Percentiles rank a stretch among this genome's conserved stretches.
Conservation (phyloP, 805 yeast genomes). For the Teunomyces gatunensis region DNA sequence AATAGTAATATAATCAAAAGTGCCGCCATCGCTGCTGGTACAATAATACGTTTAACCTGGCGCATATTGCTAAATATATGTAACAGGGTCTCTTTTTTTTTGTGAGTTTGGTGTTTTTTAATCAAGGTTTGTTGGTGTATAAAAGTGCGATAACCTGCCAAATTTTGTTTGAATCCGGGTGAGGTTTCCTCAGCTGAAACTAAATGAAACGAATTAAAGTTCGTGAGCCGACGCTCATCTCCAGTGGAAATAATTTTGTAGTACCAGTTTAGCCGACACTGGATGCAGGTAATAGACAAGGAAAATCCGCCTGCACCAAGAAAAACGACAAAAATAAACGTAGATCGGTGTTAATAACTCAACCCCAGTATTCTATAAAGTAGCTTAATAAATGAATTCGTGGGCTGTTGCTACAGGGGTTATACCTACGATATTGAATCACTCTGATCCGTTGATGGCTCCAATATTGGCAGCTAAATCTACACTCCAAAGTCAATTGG, state of each 20-base stretch:
- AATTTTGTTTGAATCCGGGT: background rate
- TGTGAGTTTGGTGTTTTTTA: background rate
- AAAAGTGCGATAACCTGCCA: background rate
- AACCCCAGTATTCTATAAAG: background rate
- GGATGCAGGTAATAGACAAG: background rate
- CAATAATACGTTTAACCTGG: constrained; percentile 2
- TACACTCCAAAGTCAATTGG: constrained; percentile 12
- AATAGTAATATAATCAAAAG: constrained; percentile 1
- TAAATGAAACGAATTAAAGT: background rate
- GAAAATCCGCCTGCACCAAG: background rate
- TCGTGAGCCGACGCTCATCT: background rate
- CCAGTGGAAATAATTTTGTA: background rate
- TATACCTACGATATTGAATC: constrained; percentile 10
- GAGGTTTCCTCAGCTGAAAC: background rate
- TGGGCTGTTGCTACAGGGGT: constrained; percentile 1
- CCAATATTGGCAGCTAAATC: constrained; percentile 27
- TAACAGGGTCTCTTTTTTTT: background rate
- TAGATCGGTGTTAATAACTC: background rate
- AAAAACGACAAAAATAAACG: background rate
- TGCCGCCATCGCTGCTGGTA: constrained; percentile 5
- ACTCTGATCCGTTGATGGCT: constrained; percentile 26
- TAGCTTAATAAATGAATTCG: background rate
- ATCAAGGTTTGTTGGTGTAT: background rate
- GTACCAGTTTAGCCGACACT: background rate
- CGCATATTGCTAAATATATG: background rate